These are phyloP conservation scores for Phoenix dactylifera DNA, from an alignment of 176 grass and related monocot genomes.

Conservation along the genomic window DNA sequence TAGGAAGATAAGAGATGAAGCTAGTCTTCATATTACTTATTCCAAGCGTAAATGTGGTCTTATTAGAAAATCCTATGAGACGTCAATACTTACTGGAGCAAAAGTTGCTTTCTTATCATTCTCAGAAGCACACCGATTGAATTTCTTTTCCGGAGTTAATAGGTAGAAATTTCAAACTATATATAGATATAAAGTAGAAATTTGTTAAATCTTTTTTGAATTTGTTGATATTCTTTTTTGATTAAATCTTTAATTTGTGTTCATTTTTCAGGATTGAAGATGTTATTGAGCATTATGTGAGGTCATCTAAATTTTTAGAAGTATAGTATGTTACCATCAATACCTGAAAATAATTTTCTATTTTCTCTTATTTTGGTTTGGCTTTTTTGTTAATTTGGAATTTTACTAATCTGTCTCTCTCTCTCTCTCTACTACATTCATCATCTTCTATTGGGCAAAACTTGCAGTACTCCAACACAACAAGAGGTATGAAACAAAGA, in stretches of 20 bases:
- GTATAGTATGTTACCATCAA: conserved; percentile 2
- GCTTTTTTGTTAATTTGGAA: neutral
- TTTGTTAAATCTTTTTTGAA: no score
- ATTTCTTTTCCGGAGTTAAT: neutral
- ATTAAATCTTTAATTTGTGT: neutral
- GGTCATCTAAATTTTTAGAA: neutral
- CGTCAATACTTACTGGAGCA: neutral
- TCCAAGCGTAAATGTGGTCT: conserved; percentile 8
- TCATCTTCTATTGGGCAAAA: neutral
- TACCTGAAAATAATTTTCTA: neutral
- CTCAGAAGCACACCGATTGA: conserved; percentile 1
- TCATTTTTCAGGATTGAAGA: neutral
- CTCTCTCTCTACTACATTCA: no score
- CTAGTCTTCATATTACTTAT: conserved; percentile 8
- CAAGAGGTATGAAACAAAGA: conserved; percentile 4
- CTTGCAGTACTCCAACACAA: neutral
- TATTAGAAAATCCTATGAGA: neutral
- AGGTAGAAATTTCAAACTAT: neutral
- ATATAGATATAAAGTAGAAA: no score
- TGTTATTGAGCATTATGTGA: neutral
- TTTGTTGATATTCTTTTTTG: neutral
- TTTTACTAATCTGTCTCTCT: neutral
- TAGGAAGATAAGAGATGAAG: neutral
- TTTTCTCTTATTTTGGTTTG: neutral
- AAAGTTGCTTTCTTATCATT: conserved; percentile 7